phyloP scores from a whole-genome alignment of 2,329 filamentous ascomycete species.

The Diaporthe citri region DNA sequence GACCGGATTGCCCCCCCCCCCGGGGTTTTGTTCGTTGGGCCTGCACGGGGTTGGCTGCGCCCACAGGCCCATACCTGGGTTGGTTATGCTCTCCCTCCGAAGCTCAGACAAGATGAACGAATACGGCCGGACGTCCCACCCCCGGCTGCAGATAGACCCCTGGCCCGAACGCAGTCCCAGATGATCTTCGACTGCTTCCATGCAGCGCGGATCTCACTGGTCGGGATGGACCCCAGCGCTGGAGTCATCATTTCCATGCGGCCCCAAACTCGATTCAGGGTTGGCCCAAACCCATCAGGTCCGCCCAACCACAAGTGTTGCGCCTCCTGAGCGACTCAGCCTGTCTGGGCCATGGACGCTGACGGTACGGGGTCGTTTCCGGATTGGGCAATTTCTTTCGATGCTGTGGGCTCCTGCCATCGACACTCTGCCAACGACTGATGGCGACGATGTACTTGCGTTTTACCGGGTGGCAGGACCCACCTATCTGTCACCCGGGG shows the following conservation, averaged over 20 bases:
- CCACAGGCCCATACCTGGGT: neutral
- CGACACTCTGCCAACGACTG: neutral
- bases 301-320: neutral
- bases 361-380: slow-evolving; percentile 1
- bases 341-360: neutral
- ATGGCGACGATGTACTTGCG: neutral
- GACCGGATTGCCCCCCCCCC: slow-evolving; percentile 16
- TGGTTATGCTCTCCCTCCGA: neutral
- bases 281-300: slow-evolving; percentile 6
- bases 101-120: slow-evolving; percentile 12
- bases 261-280: slow-evolving; percentile 21
- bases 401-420: neutral
- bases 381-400: slow-evolving; percentile 22
- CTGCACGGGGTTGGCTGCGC: neutral
- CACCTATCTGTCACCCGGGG: neutral
- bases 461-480: slow-evolving; percentile 2
- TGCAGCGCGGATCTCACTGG: slow-evolving; percentile 18
- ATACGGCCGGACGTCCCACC: neutral
- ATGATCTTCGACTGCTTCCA: slow-evolving; percentile 8
- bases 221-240: slow-evolving; percentile 1
- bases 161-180: neutral
- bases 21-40: neutral
- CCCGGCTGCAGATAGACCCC: neutral
- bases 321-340: slow-evolving; percentile 28
- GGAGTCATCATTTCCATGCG: slow-evolving; percentile 17